Base-by-base conservation (phyloP, 169 alveolate species). In the Sarcocystis neurona region DNA sequence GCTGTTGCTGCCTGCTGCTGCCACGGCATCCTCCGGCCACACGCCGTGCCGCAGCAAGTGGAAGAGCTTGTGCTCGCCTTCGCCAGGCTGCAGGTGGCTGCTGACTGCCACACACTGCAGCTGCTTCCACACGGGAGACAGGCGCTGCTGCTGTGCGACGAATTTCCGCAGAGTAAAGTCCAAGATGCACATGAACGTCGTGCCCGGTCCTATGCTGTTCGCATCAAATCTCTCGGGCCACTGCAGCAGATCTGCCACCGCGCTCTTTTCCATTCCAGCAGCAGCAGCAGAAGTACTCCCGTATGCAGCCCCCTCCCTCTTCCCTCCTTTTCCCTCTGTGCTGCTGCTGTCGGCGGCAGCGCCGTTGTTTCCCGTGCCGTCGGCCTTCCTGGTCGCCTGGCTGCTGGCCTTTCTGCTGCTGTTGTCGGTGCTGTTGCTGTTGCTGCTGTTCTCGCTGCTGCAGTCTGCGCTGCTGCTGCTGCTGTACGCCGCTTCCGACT, bases 181-280 rank as follows among this genome's bases (percentile, higher is more conserved):
- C 56, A 95, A 94, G 72, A 97, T 95, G 79, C 94, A 86, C 99
- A 98, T 98, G 92, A 98, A 98, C 72, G 97, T 97, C n/a, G 99
- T 98, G 70, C 99, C 99, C 3, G 99, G 99, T 12, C 99, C 98
- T 79, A 99, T 99, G 74, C 96, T 96, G 94, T 98, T 98, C 84
- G 98, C 96, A 91, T 99, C 99, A 96, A 99, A 99, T 15, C 56
- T 66, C 82, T 63, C 72, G 56, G 41, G 58, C 84, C 3, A 12
- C 75, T 78, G n/a, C n/a, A n/a, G n/a, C n/a, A n/a, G n/a, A n/a
- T n/a, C n/a, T n/a, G n/a, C n/a, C n/a, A n/a, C n/a, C n/a, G n/a
- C n/a, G n/a, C n/a, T n/a, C n/a, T n/a, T n/a, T n/a, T n/a, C n/a
- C n/a, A n/a, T n/a, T n/a, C n/a, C n/a, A n/a, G n/a, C n/a, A n/a